Conservation (phyloP, 148 eudicot species). For the Talinum fruticosum region DNA sequence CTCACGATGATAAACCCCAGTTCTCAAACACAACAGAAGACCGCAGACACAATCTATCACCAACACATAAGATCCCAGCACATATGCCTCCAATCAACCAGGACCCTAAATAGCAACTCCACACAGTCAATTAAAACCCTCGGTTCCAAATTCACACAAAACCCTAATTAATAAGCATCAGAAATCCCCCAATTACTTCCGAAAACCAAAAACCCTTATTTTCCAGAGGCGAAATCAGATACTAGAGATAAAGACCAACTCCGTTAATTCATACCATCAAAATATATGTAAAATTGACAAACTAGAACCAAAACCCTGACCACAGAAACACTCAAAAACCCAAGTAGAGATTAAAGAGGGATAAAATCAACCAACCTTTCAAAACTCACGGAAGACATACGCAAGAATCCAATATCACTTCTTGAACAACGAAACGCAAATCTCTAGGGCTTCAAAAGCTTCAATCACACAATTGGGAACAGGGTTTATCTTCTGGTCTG, state of each 20-base stretch:
- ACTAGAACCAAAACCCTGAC: neutral
- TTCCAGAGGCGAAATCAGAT: neutral
- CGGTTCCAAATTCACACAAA: neutral
- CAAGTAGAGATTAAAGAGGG: neutral
- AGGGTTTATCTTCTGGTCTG: neutral
- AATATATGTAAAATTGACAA: neutral
- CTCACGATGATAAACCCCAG: neutral
- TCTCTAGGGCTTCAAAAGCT: neutral
- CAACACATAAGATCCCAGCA: neutral
- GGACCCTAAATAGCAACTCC: neutral
- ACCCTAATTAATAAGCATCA: neutral
- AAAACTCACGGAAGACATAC: neutral
- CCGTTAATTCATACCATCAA: neutral
- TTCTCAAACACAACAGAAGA: neutral
- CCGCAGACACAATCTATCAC: neutral
- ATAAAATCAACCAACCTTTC: slow-evolving; percentile 26
- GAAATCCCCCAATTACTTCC: neutral
- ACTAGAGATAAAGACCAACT: neutral
- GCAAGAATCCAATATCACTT: neutral
- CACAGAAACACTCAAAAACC: neutral
- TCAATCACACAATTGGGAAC: neutral
- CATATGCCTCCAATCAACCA: neutral
- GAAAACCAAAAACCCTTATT: neutral
- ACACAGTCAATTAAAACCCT: neutral
- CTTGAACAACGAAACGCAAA: neutral